These are phyloP conservation scores for Sordariomycetes sp. DNA, from an alignment of 2,329 filamentous ascomycete genomes.

Conservation along the genomic window DNA sequence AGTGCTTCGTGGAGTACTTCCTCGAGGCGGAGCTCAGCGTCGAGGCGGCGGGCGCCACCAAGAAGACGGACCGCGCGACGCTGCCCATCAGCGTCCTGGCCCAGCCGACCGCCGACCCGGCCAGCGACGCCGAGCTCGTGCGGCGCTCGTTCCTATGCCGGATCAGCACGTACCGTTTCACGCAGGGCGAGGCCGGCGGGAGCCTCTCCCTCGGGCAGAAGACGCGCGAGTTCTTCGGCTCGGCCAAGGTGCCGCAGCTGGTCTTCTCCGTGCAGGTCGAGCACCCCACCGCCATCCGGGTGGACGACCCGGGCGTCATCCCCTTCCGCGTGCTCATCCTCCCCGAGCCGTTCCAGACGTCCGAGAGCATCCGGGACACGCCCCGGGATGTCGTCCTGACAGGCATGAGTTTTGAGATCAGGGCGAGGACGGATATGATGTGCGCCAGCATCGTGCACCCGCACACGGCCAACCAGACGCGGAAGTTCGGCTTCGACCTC, in stretches of 20 bases:
- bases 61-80: conserved; percentile 6
- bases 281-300: conserved; percentile 17
- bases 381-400: conserved; percentile 9
- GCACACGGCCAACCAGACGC: conserved; percentile 1
- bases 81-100: conserved; percentile 13
- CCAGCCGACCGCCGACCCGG: conserved; percentile 5
- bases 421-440: conserved; percentile 7
- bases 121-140: conserved; percentile 9
- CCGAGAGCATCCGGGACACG: conserved; percentile 6
- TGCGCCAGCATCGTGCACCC: conserved; percentile 7
- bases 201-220: conserved; percentile 21
- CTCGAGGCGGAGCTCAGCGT: conserved; percentile 17
- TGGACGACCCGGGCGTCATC: conserved; percentile 13
- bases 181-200: conserved; percentile 17
- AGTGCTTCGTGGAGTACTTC: conserved; percentile 23
- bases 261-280: conserved; percentile 14
- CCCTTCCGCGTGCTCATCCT: conserved; percentile 11
- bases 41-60: not conserved
- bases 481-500: conserved; percentile 4
- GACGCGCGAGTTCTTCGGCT: conserved; percentile 18
- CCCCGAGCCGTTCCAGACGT: conserved; percentile 9
- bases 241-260: conserved; percentile 20
- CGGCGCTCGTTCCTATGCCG: not conserved
- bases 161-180: conserved; percentile 14
- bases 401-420: conserved; percentile 9